A percentile compares a stretch with the other conserved stretches of the same genome.
phyloP scores from a whole-genome alignment of 495 filamentous ascomycete species.

The Talaromyces proteolyticus region DNA sequence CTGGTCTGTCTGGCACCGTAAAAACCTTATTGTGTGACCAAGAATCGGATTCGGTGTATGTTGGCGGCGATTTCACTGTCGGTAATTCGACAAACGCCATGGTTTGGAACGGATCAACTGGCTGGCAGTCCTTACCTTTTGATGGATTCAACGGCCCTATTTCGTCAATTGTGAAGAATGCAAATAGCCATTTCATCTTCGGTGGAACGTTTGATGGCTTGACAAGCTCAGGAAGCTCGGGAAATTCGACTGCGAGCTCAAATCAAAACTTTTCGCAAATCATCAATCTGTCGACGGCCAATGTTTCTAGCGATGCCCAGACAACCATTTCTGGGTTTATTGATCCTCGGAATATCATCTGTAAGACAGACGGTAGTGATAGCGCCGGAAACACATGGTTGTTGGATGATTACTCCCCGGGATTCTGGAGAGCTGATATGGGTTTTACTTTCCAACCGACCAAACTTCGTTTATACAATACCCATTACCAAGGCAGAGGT shows the following conservation, averaged over 20 bases:
- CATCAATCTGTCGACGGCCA: slow-evolving; percentile 76
- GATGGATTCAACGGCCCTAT: slow-evolving; percentile 93
- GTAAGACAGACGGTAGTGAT: slow-evolving; percentile 59
- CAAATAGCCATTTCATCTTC: slow-evolving; percentile 81
- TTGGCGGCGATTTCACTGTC: slow-evolving; percentile 79
- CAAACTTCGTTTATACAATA: slow-evolving; percentile 86
- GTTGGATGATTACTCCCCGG: slow-evolving; percentile 69
- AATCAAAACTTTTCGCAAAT: slow-evolving; percentile 62
- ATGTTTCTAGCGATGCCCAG: slow-evolving; percentile 59
- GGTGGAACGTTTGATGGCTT: slow-evolving; percentile 87
- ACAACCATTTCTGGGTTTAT: slow-evolving; percentile 58
- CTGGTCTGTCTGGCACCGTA: slow-evolving; percentile 77
- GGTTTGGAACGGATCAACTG: slow-evolving; percentile 61
- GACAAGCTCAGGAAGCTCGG: too few relatives aligned
- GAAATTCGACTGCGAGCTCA: too few relatives aligned
- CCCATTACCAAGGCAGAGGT: slow-evolving; percentile 76
- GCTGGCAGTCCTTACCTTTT: slow-evolving; percentile 86
- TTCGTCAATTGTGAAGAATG: slow-evolving; percentile 71
- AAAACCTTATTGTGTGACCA: slow-evolving; percentile 77
- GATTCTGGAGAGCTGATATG: slow-evolving; percentile 81
- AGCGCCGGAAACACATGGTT: slow-evolving; percentile 77
- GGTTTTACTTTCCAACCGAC: slow-evolving; percentile 76
- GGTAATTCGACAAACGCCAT: slow-evolving; percentile 83
- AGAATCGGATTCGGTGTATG: slow-evolving; percentile 77
- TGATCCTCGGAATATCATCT: slow-evolving; percentile 81